Percentiles rank a stretch among this genome's conserved stretches.
These are phyloP conservation scores for Citrullus mucosospermus DNA, from an alignment of 306 rosid genomes.

Conservation along the genomic window DNA sequence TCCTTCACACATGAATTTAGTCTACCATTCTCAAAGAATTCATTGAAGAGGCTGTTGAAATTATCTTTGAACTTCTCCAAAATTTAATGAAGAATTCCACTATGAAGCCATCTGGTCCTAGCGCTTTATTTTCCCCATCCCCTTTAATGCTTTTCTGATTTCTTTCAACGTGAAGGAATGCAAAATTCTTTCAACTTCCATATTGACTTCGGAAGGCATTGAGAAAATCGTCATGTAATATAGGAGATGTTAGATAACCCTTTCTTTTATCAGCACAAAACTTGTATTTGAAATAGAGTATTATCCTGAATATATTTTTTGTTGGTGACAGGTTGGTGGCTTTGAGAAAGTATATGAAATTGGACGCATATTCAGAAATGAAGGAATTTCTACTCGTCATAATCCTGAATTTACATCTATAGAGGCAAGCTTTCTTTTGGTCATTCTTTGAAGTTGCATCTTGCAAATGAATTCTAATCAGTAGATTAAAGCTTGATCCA, in stretches of 20 bases:
- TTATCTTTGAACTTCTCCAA: no score
- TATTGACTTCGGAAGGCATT: no score
- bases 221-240: no score
- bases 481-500: conserved; percentile 34
- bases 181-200: no score
- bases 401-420: conserved; percentile 97
- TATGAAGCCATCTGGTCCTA: no score
- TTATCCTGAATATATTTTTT: conserved; percentile 3
- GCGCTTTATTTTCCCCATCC: no score
- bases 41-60: no score
- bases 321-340: conserved; percentile 73
- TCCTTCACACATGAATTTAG: no score
- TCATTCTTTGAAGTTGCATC: not conserved
- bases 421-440: conserved; percentile 47
- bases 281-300: not conserved
- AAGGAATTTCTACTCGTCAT: conserved; percentile 96
- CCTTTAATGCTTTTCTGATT: no score
- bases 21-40: no score
- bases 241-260: not conserved
- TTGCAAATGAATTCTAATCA: conserved; percentile 25
- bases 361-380: conserved; percentile 94
- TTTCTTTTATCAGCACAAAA: not conserved
- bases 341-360: conserved; percentile 92
- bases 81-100: no score
- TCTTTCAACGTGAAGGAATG: no score